Evolutionary conservation across 306 rosid species (phyloP).

Genomic region (Malus orientalis): DNA sequence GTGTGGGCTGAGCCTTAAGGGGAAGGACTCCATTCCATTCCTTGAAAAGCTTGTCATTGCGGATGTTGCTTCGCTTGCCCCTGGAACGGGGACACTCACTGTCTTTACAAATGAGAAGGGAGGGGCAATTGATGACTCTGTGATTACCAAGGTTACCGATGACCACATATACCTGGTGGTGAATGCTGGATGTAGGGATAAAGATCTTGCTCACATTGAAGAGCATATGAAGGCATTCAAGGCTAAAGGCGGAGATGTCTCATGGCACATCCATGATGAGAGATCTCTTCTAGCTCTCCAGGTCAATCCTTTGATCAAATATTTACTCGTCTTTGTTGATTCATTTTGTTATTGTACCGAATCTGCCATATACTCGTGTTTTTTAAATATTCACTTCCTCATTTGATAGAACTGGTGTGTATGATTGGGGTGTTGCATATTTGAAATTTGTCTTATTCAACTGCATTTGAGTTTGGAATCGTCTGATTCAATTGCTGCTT

Average conservation of each 20-base stretch:
- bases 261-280: conserved; percentile 96
- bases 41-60: conserved; percentile 87
- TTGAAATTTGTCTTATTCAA: background rate
- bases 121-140: conserved; percentile 91
- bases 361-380: background rate
- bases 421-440: background rate
- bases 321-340: background rate
- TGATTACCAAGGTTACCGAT: conserved; percentile 73
- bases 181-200: conserved; percentile 92
- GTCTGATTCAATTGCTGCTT: background rate
- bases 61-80: conserved; percentile 74
- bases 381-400: background rate
- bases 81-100: conserved; percentile 75
- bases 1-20: conserved; percentile 93
- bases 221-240: conserved; percentile 90
- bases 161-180: conserved; percentile 85
- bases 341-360: background rate
- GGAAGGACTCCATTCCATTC: conserved; percentile 61
- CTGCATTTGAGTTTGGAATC: background rate
- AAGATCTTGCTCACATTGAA: conserved; percentile 91
- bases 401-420: background rate
- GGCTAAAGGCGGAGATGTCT: conserved; percentile 94
- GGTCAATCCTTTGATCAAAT: conserved; percentile 31
- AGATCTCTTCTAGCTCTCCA: conserved; percentile 88
- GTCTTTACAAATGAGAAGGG: conserved; percentile 94